phyloP scores from a whole-genome alignment of 495 filamentous ascomycete species.

The Hypoxylon fragiforme region DNA sequence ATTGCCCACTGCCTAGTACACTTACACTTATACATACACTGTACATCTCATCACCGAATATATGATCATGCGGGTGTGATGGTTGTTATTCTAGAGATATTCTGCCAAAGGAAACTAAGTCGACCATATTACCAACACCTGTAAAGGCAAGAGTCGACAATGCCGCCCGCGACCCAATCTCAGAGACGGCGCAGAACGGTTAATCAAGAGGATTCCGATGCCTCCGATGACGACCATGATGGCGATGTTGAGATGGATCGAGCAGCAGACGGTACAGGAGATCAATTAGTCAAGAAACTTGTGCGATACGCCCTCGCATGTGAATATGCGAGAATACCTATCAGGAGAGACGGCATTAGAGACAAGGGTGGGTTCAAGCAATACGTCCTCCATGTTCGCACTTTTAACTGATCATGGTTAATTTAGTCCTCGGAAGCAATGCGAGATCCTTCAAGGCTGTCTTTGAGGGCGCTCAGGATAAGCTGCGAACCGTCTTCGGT shows the following conservation, averaged over 20 bases:
- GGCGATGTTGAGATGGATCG: constrained; percentile 45
- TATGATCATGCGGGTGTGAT: too few relatives aligned
- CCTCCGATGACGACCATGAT: constrained; percentile 39
- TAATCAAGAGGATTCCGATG: constrained; percentile 35
- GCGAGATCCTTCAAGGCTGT: constrained; percentile 67
- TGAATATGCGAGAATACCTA: constrained; percentile 80
- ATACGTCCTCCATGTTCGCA: not conserved
- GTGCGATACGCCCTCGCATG: constrained; percentile 87
- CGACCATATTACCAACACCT: too few relatives aligned
- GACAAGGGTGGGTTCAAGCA: constrained; percentile 59
- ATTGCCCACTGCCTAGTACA: too few relatives aligned
- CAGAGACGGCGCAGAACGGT: constrained; percentile 33
- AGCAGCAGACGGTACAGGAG: constrained; percentile 42
- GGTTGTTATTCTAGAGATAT: not conserved
- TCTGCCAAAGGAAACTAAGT: not conserved
- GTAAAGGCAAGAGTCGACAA: too few relatives aligned
- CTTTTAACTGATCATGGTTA: not conserved
- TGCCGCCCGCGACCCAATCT: constrained; percentile 27
- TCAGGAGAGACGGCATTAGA: constrained; percentile 76
- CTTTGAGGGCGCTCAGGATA: constrained; percentile 68
- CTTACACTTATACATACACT: too few relatives aligned
- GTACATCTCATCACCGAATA: too few relatives aligned
- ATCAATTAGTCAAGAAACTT: constrained; percentile 82
- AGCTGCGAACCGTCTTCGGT: constrained; percentile 69
- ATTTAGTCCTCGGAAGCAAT: constrained; percentile 56